These are phyloP conservation scores for Neopestalotiopsis rosae DNA, from an alignment of 2,329 filamentous ascomycete species.

Conservation along the genomic window DNA sequence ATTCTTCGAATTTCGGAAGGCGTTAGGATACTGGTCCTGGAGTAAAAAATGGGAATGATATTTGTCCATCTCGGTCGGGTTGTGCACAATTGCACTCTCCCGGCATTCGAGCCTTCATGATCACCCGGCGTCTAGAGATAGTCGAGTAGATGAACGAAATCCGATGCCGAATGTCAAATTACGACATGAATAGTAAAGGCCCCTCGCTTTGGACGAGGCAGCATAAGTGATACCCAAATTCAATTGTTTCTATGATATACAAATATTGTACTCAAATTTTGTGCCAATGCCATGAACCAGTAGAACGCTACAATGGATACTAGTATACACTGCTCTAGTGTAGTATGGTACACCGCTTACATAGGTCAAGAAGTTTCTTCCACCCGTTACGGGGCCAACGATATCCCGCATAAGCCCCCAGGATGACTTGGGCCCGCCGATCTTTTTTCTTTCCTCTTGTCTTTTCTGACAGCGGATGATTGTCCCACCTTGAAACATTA, in stretches of 20 bases:
- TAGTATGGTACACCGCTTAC: too few relatives aligned
- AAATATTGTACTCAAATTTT: too few relatives aligned
- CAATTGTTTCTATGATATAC: slow-evolving; percentile 11
- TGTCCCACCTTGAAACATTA: not conserved
- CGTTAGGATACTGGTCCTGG: slow-evolving; percentile 31
- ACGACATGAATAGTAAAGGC: slow-evolving; percentile 20
- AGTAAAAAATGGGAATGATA: slow-evolving; percentile 16
- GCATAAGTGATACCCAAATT: slow-evolving; percentile 37
- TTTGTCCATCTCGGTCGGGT: slow-evolving; percentile 10
- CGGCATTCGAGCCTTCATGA: slow-evolving; percentile 22
- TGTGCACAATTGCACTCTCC: slow-evolving; percentile 12
- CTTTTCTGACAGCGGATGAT: not conserved
- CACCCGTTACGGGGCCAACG: not conserved
- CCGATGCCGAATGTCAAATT: slow-evolving; percentile 28
- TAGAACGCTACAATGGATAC: too few relatives aligned
- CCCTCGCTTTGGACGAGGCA: slow-evolving; percentile 21
- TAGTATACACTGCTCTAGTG: too few relatives aligned
- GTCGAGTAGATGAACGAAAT: slow-evolving; percentile 27
- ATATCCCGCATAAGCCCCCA: not conserved
- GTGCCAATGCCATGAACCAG: too few relatives aligned
- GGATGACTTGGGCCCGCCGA: not conserved
- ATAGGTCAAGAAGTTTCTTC: too few relatives aligned
- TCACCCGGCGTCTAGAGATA: slow-evolving; percentile 22
- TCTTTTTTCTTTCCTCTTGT: not conserved
- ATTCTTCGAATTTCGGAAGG: slow-evolving; percentile 27